Conservation (phyloP, 2,329 filamentous ascomycete genomes). For the Neonectria neomacrospora region DNA sequence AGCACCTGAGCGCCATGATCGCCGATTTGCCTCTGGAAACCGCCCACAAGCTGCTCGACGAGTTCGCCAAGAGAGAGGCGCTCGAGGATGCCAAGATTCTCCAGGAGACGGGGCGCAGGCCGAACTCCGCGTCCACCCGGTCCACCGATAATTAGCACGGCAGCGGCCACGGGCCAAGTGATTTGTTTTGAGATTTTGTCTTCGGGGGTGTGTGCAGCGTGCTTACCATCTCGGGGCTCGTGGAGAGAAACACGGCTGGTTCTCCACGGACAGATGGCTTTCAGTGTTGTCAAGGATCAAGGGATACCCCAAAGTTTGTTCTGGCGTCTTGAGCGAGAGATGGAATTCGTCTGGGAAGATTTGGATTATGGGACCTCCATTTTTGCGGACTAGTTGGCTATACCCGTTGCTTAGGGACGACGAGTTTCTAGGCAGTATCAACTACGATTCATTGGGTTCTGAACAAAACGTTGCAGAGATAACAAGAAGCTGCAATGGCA, state of each 20-base stretch:
- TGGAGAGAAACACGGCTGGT: background rate
- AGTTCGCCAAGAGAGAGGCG: conserved; percentile 33
- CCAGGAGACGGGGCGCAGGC: background rate
- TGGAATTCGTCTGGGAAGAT: background rate
- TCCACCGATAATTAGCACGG: background rate
- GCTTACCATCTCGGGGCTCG: background rate
- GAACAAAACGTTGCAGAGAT: background rate
- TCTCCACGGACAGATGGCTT: background rate
- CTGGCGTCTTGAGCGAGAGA: background rate
- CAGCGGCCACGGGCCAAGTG: background rate
- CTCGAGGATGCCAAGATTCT: conserved; percentile 32
- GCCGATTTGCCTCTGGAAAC: conserved; percentile 34
- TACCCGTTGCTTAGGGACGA: background rate
- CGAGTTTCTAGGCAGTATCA: background rate
- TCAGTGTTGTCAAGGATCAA: background rate
- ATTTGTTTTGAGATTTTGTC: background rate
- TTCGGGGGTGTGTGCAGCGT: background rate
- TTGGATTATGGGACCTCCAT: background rate
- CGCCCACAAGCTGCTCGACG: conserved; percentile 32
- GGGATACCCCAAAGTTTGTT: background rate
- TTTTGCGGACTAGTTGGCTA: background rate
- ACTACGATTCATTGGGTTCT: background rate
- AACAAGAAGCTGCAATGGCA: background rate
- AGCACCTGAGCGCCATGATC: conserved; percentile 16
- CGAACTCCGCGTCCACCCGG: background rate